Evolutionary conservation across 1,284 basidiomycete genomes (phyloP).

Genomic region (Gomphus sp.): DNA sequence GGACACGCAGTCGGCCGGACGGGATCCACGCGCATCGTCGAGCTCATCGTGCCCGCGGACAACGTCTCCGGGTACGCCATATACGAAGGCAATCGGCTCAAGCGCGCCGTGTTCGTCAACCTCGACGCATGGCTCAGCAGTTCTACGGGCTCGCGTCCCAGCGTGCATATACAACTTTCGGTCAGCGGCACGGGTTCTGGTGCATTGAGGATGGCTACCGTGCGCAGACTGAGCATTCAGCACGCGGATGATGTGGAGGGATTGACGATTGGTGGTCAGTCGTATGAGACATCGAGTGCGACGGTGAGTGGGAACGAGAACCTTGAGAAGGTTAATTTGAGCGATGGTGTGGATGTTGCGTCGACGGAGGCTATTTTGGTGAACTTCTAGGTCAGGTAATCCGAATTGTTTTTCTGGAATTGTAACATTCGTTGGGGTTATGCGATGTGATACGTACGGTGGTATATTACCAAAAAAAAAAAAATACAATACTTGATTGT

Average conservation of each 20-base stretch:
- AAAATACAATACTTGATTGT: not conserved
- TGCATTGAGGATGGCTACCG: constrained; percentile 11
- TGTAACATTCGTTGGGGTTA: too few species aligned
- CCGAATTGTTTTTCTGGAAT: not conserved
- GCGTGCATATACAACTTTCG: constrained; percentile 38
- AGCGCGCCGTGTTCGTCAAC: constrained; percentile 49
- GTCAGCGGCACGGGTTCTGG: not conserved
- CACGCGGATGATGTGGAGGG: constrained; percentile 47
- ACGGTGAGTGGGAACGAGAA: constrained; percentile 31
- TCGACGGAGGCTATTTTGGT: constrained; percentile 45
- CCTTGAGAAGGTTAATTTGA: constrained; percentile 27
- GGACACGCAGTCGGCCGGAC: constrained; percentile 32
- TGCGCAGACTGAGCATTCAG: constrained; percentile 9
- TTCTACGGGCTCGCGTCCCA: constrained; percentile 24
- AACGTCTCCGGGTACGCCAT: constrained; percentile 55
- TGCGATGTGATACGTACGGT: too few species aligned
- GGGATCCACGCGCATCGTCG: constrained; percentile 34
- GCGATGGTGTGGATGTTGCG: constrained; percentile 38
- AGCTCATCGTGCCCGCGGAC: constrained; percentile 41
- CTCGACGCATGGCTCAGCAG: constrained; percentile 39
- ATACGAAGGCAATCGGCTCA: constrained; percentile 37
- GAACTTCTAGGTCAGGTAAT: not conserved
- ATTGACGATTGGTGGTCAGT: constrained; percentile 56
- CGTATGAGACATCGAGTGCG: constrained; percentile 48
- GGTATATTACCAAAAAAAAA: not conserved